phyloP scores from a whole-genome alignment of 208 protist species.

The Wallacemonas sp. region DNA sequence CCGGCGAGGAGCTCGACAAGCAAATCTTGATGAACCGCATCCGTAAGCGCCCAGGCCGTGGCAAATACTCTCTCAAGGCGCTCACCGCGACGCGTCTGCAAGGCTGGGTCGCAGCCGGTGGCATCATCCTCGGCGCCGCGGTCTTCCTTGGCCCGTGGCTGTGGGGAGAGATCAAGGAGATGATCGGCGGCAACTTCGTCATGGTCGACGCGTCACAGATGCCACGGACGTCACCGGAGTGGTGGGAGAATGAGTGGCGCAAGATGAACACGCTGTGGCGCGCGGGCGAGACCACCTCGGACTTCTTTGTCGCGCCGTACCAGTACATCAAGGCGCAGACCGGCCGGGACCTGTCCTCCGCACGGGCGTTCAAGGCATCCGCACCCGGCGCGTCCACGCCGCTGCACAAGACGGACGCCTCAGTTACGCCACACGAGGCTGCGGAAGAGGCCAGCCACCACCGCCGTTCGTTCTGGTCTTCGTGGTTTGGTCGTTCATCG shows the following conservation, averaged over 20 bases:
- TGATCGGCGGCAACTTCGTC: slow-evolving; percentile 69
- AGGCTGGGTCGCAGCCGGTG: slow-evolving; percentile 57
- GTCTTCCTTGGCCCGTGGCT: slow-evolving; percentile 81
- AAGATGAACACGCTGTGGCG: slow-evolving; percentile 83
- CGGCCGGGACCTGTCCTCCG: slow-evolving; percentile 73
- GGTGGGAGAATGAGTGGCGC: slow-evolving; percentile 93
- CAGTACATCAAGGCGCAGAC: slow-evolving; percentile 66
- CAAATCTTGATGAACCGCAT: slow-evolving; percentile 61
- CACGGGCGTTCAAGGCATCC: slow-evolving; percentile 41
- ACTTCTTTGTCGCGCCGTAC: slow-evolving; percentile 75
- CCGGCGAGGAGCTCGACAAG: slow-evolving; percentile 42
- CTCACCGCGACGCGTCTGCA: slow-evolving; percentile 68
- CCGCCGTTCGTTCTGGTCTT: slow-evolving; percentile 1
- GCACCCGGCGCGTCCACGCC: slow-evolving; percentile 15
- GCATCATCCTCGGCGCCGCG: slow-evolving; percentile 62
- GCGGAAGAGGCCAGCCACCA: neutral
- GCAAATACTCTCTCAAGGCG: slow-evolving; percentile 41
- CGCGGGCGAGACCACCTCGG: slow-evolving; percentile 47
- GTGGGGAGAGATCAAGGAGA: slow-evolving; percentile 68
- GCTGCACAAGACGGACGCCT: neutral
- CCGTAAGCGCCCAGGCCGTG: slow-evolving; percentile 22
- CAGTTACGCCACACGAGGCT: neutral
- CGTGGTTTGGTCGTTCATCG: neutral
- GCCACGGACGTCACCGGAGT: slow-evolving; percentile 69
- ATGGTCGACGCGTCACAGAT: slow-evolving; percentile 58